These are phyloP conservation scores for Melampsora americana DNA, from an alignment of 1,284 basidiomycete species.

Conservation along the genomic window DNA sequence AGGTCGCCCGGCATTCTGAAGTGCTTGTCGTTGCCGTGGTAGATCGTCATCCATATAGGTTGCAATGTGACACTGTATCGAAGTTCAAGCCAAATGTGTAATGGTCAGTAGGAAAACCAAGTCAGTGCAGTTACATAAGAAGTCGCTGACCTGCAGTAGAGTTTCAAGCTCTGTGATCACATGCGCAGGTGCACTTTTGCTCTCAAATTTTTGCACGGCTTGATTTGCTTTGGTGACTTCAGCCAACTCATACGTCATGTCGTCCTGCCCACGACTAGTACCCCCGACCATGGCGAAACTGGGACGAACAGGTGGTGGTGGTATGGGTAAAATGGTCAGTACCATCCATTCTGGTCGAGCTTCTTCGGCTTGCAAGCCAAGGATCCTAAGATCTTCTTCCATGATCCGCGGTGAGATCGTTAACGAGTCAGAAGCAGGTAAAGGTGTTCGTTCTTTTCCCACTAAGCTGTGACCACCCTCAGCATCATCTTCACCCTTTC, in stretches of 20 bases:
- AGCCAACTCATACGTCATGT: constrained; percentile 97
- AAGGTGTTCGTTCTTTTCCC: constrained; percentile 83
- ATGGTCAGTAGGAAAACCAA: neutral
- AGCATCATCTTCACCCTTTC: constrained; percentile 85
- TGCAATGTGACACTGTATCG: too few species aligned
- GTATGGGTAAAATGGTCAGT: constrained; percentile 92
- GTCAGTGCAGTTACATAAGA: constrained; percentile 74
- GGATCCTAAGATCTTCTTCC: constrained; percentile 78
- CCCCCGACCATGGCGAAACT: constrained; percentile 96
- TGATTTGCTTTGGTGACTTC: too few species aligned
- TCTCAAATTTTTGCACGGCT: constrained; percentile 85
- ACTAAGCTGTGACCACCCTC: constrained; percentile 51
- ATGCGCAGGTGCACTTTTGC: constrained; percentile 93
- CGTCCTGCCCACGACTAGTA: constrained; percentile 92
- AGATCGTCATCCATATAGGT: constrained; percentile 99
- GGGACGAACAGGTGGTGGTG: constrained; percentile 94
- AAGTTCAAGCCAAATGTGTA: neutral
- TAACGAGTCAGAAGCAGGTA: constrained; percentile 84
- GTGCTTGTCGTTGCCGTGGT: constrained; percentile 91
- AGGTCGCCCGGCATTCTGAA: constrained; percentile 95
- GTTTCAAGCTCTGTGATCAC: constrained; percentile 94
- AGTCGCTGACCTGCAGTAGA: too few species aligned
- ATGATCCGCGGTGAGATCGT: constrained; percentile 90
- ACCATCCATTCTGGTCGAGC: constrained; percentile 99
- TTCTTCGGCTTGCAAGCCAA: constrained; percentile 95